phyloP scores from a whole-genome alignment of 805 yeast species.

The Ascoidea tarda region DNA sequence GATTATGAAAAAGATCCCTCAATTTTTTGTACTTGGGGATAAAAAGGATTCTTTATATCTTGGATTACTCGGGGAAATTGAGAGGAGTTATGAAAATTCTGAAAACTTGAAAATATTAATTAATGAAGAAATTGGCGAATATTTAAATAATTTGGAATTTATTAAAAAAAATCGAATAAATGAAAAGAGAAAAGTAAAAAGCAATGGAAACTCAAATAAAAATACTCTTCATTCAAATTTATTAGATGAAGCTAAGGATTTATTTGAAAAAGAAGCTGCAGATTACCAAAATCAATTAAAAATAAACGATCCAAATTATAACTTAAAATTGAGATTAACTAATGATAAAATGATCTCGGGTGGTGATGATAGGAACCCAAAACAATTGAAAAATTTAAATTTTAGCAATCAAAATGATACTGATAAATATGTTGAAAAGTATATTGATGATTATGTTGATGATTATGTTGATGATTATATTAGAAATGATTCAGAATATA shows the following conservation, averaged over 20 bases:
- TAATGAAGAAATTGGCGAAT: slow-evolving; percentile 5
- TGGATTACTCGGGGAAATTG: not conserved
- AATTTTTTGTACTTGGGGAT: slow-evolving; percentile 17
- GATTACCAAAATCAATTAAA: not conserved
- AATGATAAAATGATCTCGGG: not conserved
- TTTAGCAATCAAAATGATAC: too few species aligned
- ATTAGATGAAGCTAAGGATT: not conserved
- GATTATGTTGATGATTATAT: too few species aligned
- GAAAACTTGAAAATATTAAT: slow-evolving; percentile 1
- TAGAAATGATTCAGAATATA: too few species aligned
- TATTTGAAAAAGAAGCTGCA: not conserved
- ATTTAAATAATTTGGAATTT: not conserved
- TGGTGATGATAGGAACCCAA: not conserved
- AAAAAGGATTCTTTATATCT: slow-evolving; percentile 3
- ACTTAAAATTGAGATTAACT: not conserved
- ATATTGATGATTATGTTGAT: too few species aligned
- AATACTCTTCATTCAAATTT: too few species aligned
- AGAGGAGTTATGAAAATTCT: not conserved
- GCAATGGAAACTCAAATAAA: not conserved
- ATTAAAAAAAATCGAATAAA: too few species aligned
- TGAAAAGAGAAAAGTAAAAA: not conserved
- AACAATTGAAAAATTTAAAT: too few species aligned
- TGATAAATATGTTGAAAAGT: too few species aligned
- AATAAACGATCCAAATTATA: not conserved
- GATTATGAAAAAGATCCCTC: slow-evolving; percentile 18